Conservation (phyloP, 768 basidiomycete genomes). For the Phallus indusiatus region DNA sequence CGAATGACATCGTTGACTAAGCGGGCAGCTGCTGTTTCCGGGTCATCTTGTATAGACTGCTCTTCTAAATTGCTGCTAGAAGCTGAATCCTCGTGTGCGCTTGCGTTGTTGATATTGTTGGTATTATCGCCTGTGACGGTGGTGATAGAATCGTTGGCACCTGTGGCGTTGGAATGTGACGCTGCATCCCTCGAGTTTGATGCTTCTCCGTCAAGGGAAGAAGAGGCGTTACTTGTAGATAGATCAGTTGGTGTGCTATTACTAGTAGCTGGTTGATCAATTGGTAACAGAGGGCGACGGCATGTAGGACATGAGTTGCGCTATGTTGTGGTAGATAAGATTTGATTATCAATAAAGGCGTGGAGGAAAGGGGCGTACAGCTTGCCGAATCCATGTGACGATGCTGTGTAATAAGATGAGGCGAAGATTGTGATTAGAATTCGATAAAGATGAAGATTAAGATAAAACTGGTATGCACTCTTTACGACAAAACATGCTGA, state of each 20-base stretch:
- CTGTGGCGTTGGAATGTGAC: no score
- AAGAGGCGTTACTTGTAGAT: no score
- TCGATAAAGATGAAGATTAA: conserved; percentile 10
- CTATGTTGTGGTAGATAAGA: conserved; percentile 24
- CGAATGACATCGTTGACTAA: conserved; percentile 9
- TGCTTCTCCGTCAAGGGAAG: no score
- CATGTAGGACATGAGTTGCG: conserved; percentile 61
- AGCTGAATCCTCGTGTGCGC: background rate
- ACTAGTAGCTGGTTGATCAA: conserved; percentile 5
- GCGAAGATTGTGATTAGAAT: conserved; percentile 33
- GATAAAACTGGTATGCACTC: conserved; percentile 39
- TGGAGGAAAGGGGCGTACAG: background rate
- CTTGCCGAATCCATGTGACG: conserved; percentile 11
- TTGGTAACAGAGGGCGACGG: conserved; percentile 34
- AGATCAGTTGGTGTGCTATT: no score
- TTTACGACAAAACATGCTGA: conserved; percentile 61
- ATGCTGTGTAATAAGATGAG: conserved; percentile 15
- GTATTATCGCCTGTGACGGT: no score
- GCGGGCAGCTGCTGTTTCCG: background rate
- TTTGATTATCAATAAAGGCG: conserved; percentile 6
- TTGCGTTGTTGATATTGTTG: background rate
- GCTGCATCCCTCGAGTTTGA: no score
- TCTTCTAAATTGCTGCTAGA: background rate
- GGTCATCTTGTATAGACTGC: background rate
- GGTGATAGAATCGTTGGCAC: no score